Evolutionary conservation across 345 rosid species (phyloP).

Genomic region (Eucalyptus tenuipes): DNA sequence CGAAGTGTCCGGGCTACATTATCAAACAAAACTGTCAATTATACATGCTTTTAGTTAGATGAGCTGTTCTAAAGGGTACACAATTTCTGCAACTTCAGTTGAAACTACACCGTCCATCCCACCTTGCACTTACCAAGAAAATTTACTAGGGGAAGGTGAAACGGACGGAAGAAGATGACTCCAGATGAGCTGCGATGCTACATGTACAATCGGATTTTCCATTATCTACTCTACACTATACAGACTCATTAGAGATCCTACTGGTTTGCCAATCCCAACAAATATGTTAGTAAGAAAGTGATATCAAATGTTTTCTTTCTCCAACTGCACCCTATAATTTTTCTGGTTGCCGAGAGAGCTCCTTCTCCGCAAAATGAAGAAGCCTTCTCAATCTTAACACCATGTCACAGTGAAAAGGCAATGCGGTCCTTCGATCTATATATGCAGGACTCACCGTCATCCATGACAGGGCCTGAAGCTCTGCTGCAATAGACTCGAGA

Average conservation of each 20-base stretch:
- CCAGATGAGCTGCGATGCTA: background rate
- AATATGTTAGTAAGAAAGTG: background rate
- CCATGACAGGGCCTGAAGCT: conserved; percentile 97
- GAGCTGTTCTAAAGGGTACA: background rate
- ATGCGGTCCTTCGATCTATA: conserved; percentile 71
- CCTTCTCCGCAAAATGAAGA: conserved; percentile 96
- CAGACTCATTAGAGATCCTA: background rate
- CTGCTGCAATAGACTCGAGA: conserved; percentile 78
- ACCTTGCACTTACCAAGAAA: background rate
- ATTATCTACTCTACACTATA: background rate
- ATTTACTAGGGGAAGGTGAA: background rate
- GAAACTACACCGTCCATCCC: background rate
- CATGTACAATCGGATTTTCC: background rate
- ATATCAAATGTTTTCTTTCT: background rate
- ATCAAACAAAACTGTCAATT: background rate
- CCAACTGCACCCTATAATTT: conserved; percentile 3
- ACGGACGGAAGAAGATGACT: background rate
- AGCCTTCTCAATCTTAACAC: conserved; percentile 87
- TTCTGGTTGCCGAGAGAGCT: conserved; percentile 41
- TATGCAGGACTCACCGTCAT: conserved; percentile 93
- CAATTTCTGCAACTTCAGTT: background rate
- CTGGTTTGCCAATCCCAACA: background rate
- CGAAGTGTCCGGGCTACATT: background rate
- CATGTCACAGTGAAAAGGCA: conserved; percentile 96
- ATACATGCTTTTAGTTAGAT: background rate